Base-by-base conservation (phyloP, 176 grass and related monocot species). In the Oryza glumipatula region DNA sequence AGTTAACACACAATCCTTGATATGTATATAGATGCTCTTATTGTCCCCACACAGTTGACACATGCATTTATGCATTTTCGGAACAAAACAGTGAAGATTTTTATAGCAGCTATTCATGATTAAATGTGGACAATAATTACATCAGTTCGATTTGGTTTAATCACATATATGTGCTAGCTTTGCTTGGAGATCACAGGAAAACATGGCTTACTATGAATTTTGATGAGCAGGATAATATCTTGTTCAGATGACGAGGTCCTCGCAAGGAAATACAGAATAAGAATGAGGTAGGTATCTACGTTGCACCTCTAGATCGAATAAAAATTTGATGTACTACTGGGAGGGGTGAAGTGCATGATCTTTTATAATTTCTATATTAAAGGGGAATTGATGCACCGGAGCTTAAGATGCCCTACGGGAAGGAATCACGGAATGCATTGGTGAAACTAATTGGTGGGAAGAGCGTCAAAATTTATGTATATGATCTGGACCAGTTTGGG, bases 361-460 rank as follows among this genome's bases (percentile, higher is more conserved):
- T 32, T 32, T 32, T 32, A 32, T 32, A 32, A 11, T 82, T 82
- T 74, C 60, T 56, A 56, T 58, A 58, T 79, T 73, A 65, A 51
- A 94, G 94, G 81, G 88, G 92, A 65, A 79, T 94, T 24, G 94
- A 97, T 70, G 92, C 94, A 74, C 92, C 90, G 4, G 88, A 94
- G 56, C 72, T 86, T 78, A 48, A 83, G 11, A 88, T 88, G 91
- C 39, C 65, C 56, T 90, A 90, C 32, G 91, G 89, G 28, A 58
- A 90, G 43, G 89, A 97, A 58, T 86, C 94, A 0, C 88, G 60
- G 79, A 82, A 72, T 68, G 94, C 66, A 54, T 80, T 97, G 11
- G 78, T 41, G 44, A 90, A 87, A 38, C 94, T 94, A 38, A 83
- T 92, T 56, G 77, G 85, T 22, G 87, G 63, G 67, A 92, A 88